Evolutionary conservation across 176 grass and related monocot species (phyloP).

Genomic region (Tuctoria greenei): DNA sequence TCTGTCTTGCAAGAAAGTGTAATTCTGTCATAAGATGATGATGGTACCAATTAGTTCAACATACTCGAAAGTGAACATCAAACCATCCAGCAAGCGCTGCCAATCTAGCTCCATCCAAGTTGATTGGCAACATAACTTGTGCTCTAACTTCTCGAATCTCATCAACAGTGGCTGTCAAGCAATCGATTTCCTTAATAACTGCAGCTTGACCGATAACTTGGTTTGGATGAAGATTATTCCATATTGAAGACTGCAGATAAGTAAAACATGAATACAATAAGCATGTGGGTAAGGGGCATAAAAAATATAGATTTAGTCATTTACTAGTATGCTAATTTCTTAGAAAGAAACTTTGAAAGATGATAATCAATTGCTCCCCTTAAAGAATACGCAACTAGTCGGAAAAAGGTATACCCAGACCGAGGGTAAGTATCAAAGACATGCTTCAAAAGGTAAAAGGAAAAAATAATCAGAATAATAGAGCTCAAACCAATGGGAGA

Average conservation of each 20-base stretch:
- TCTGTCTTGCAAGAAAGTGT: not conserved
- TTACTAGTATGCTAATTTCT: not conserved
- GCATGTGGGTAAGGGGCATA: not conserved
- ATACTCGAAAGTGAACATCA: conserved; percentile 96
- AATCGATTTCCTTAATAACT: conserved; percentile 93
- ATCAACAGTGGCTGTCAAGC: conserved; percentile 81
- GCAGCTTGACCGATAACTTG: conserved; percentile 81
- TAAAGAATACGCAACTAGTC: not conserved
- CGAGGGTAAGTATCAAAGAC: not conserved
- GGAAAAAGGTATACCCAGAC: not conserved
- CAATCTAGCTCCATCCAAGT: conserved; percentile 56
- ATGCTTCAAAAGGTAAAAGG: not conserved
- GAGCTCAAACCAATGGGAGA: not conserved
- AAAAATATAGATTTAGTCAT: not conserved
- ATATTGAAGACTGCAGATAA: conserved; percentile 73
- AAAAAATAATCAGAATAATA: not conserved
- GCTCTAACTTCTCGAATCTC: conserved; percentile 70
- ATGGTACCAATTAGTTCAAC: conserved; percentile 14
- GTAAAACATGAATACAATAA: conserved; percentile 8
- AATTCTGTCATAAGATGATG: conserved; percentile 11
- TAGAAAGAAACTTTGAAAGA: not conserved
- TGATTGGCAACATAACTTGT: conserved; percentile 61
- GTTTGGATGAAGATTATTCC: conserved; percentile 89
- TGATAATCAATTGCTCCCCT: not conserved
- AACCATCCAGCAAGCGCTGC: conserved; percentile 95